Percentiles rank a stretch among this genome's conserved stretches.
Evolutionary conservation across 768 basidiomycete species (phyloP).

Genomic region (Naganishia kalamii): DNA sequence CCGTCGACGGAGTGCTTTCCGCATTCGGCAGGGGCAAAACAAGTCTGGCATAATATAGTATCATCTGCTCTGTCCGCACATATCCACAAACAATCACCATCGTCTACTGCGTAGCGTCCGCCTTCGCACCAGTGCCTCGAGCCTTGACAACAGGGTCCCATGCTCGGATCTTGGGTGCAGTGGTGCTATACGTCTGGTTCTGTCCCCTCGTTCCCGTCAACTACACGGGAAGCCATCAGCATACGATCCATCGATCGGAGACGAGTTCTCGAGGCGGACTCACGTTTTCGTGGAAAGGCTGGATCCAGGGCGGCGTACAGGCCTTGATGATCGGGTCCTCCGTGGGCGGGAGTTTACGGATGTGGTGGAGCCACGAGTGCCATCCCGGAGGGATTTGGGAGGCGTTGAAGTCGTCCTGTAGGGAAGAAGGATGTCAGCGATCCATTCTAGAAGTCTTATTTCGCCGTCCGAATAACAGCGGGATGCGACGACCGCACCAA

Average conservation of each 20-base stretch:
- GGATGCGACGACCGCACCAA: no score
- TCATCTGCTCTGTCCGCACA: neutral
- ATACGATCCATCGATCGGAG: no score
- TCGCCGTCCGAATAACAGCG: no score
- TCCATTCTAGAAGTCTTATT: no score
- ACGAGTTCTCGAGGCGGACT: constrained; percentile 41
- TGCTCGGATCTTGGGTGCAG: constrained; percentile 66
- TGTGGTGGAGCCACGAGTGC: constrained; percentile 93
- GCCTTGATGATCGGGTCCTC: constrained; percentile 67
- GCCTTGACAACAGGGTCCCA: constrained; percentile 68
- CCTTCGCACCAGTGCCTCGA: neutral
- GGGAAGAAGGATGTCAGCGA: constrained; percentile 10
- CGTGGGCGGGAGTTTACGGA: constrained; percentile 72
- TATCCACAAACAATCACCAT: no score
- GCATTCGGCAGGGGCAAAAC: no score
- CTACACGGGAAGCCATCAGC: constrained; percentile 56
- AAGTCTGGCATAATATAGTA: no score
- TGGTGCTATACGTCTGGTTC: constrained; percentile 82
- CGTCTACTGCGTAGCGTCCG: neutral
- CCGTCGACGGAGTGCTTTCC: no score
- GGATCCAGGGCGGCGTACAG: constrained; percentile 70
- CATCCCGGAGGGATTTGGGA: constrained; percentile 91
- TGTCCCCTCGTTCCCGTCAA: constrained; percentile 88
- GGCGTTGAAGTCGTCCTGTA: constrained; percentile 76
- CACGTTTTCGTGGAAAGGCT: constrained; percentile 50